Base-by-base conservation (phyloP, 164 flowering plant genomes). In the Nymphaea colorata region DNA sequence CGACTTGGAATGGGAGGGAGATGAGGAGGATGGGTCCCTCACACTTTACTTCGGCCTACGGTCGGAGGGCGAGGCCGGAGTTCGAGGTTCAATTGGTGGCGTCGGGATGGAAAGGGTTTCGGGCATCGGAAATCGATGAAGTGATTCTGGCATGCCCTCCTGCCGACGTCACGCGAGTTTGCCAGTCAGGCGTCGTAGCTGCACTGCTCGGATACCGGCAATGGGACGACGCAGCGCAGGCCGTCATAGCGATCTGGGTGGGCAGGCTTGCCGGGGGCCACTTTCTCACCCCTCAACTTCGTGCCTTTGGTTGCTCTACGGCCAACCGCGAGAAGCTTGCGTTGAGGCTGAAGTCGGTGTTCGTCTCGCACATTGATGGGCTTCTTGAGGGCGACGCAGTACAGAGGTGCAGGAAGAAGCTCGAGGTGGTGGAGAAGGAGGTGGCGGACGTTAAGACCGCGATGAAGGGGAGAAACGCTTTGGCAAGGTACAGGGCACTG, bases 251-350 rank as follows among this genome's bases (percentile, higher is more conserved):
- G 47, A 63, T 91, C n/a, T 93, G 98, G 98, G 77, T 74, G 2
- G 65, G 72, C 18, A 78, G 88, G 16, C 75, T 91, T 10, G 68
- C 68, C 10, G 86, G 84, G 1, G 70, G 42, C 17, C 82, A 81
- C 59, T 3, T 0, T 4, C 74, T 82, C 44, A 68, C 61, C 36
- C 90, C 93, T 2, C 5, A 17, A 4, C 55, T 91, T 2, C 44
- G 55, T 0, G 65, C 73, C 3, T 69, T 68, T 5, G 70, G 77
- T 4, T 12, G 67, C 2, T 71, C 83, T 44, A 77, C 81, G 0
- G 85, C 89, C 0, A 87, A 85, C 57, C 15, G n/a, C n/a, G 77
- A 66, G 5, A 96, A 87, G 72, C 79, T 89, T 62, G 61, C 68
- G 5, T 80, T 51, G 7, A 64, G 75, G n/a, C 69, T 93, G 61